Conservation (phyloP, 192 early-diverging fungal species). For the Coemansia sp. region DNA sequence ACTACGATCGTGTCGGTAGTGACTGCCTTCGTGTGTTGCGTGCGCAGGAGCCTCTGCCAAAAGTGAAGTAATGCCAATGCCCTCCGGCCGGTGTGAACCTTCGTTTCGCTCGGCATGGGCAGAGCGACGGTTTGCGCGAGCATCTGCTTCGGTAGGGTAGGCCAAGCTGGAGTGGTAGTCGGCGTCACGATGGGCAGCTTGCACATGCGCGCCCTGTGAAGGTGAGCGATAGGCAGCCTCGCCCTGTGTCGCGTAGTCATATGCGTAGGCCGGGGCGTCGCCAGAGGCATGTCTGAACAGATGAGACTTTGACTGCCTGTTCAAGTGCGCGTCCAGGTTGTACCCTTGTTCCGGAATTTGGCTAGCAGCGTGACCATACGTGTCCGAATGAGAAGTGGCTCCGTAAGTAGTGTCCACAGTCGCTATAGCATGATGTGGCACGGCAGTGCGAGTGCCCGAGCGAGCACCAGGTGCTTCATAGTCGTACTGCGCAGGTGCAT, state of each 20-base stretch:
- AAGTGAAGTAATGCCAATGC: constrained; percentile 42
- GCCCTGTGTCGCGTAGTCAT: constrained; percentile 4
- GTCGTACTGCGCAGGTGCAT: constrained; percentile 3
- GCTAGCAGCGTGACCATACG: background rate
- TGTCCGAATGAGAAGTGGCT: background rate
- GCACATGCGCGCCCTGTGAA: constrained; percentile 11
- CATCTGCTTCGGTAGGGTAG: constrained; percentile 6
- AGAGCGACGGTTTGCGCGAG: constrained; percentile 8
- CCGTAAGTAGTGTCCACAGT: constrained; percentile 1
- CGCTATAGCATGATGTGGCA: background rate
- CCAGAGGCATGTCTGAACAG: constrained; percentile 12
- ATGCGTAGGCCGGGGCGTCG: constrained; percentile 2
- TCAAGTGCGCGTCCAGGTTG: constrained; percentile 2
- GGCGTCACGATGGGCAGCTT: constrained; percentile 21
- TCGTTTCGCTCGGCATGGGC: constrained; percentile 10
- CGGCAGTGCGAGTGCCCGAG: background rate
- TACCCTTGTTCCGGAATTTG: background rate
- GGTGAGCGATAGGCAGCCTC: constrained; percentile 21
- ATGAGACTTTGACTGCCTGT: background rate
- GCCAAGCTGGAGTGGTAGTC: background rate
- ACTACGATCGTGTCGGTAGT: constrained; percentile 2
- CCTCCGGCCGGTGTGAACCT: constrained; percentile 6
- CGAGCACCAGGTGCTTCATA: constrained; percentile 12
- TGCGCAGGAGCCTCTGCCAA: constrained; percentile 24
- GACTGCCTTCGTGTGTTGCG: background rate